Base-by-base conservation (phyloP, 139 green algal species). In the Astrephomene gubernaculifera region DNA sequence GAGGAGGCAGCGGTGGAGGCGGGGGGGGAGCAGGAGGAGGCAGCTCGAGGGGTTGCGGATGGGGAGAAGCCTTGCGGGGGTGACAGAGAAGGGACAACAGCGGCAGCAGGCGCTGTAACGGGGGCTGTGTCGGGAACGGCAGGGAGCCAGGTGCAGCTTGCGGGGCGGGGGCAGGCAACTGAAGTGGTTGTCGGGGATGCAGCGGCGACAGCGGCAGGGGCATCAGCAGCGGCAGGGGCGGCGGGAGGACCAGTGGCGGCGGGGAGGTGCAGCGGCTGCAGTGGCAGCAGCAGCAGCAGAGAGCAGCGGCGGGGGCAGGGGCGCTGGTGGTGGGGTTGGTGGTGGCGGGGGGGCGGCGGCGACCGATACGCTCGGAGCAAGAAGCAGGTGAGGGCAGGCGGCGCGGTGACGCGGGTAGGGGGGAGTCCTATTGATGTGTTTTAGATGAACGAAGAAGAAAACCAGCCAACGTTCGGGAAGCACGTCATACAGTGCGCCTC, bases 321-420 rank as follows among this genome's bases (percentile, higher is more conserved):
- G 69, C 71, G 22, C 9, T 8, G 45, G 25, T 31, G 36, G 70
- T 52, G 53, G 6, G 22, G 68, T n/a, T 71, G 31, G 71, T 24
- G 72, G 12, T 39, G 25, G 69, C 38, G 39, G 36, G 36, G 0
- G 21, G 36, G 21, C 31, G 43, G 71, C 43, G 72, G 72, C 49
- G 49, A 67, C 31, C 72, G 72, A 2, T 80, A 35, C 49, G 21
- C 35, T 31, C 73, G 60, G 73, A 81, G 33, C 52, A 81, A 81
- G 73, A 69, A 70, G 4, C 73, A 70, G 73, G 73, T 81, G 21
- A 22, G 68, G 7, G 68, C 38, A 5, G 38, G 39, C 24, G 68
- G 68, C 38, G 68, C 57, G 57, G n/a, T 35, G 24, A 14, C 49
- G 49, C 14, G 49, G 17, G 49, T 57, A 17, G 49, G 49, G 49